Evolutionary conservation across 2,329 filamentous ascomycete species (phyloP).

Genomic region (Microthyrium microscopicum): DNA sequence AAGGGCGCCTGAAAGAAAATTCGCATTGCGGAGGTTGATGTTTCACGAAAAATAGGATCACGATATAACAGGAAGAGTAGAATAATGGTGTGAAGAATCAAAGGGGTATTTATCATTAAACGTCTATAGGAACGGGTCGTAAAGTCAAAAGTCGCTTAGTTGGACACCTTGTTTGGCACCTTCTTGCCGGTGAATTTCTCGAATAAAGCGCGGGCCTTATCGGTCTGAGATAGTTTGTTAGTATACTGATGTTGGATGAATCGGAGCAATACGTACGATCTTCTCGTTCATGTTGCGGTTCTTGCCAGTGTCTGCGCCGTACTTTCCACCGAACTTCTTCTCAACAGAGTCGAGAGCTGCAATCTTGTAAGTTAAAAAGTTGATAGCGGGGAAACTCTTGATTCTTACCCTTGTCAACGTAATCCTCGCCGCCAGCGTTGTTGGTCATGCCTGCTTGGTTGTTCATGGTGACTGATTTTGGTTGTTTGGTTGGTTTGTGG

Average conservation of each 20-base stretch:
- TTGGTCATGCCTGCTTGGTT: constrained; percentile 3
- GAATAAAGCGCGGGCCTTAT: constrained; percentile 6
- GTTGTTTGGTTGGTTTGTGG: neutral
- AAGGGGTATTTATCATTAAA: too few relatives aligned
- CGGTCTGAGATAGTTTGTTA: constrained; percentile 3
- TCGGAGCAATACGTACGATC: constrained; percentile 5
- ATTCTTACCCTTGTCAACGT: constrained; percentile 7
- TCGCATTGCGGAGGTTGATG: too few relatives aligned
- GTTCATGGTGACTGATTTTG: constrained; percentile 4
- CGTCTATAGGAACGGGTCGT: too few relatives aligned
- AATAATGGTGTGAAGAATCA: too few relatives aligned
- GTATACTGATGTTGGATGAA: too few relatives aligned
- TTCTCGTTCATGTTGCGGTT: constrained; percentile 7
- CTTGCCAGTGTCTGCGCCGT: too few relatives aligned
- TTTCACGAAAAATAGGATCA: too few relatives aligned
- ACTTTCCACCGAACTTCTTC: constrained; percentile 8
- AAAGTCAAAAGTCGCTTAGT: too few relatives aligned
- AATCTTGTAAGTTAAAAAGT: neutral
- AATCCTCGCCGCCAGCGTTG: constrained; percentile 7
- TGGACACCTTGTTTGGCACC: constrained; percentile 8
- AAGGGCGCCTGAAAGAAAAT: too few relatives aligned
- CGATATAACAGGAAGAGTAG: too few relatives aligned
- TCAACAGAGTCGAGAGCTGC: constrained; percentile 6
- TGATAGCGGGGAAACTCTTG: neutral
- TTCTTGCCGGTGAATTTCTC: constrained; percentile 9